Evolutionary conservation across 495 filamentous ascomycete genomes (phyloP), one percentile per base, ranked within the genome.

Genomic region (Podospora sp.): DNA sequence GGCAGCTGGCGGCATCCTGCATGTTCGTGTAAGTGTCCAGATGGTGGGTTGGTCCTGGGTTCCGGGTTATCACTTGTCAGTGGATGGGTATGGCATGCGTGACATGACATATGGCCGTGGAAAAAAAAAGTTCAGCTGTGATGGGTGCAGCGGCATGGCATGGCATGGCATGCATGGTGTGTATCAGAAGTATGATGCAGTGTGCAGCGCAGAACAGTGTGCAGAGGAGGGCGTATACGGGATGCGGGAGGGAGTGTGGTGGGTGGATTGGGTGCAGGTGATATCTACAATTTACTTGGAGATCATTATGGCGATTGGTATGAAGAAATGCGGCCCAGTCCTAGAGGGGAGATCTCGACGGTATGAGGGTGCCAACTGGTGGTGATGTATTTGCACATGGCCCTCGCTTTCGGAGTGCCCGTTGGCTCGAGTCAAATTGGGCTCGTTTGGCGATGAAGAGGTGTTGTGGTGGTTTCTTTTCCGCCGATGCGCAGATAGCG

Each of bases 131-230:
- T 46, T 46, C 40, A 46, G 40, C 40, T 46, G 40, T 46, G 40
- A 46, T 11, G 40, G 14, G 40, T 18, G 40, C 40, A 46, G 5
- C 40, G 9, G 40, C 29, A 33, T 33, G 29, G 8, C 29, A 33
- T 33, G 29, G 8, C 29, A 33, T 33, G 3, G 8, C 29, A 33
- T 33, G 8, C 29, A 33, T 33, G 29, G 29, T 11, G 40, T 46
- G 40, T 46, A 46, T 46, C 40, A 46, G 40, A 46, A 46, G 40
- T 46, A 46, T 46, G 40, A 46, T 46, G 40, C 40, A 46, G 40
- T 2, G 40, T 14, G 40, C 40, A 46, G 40, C 12, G 12, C 40
- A 46, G 40, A 3, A 11, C 40, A 46, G 40, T 18, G 40, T 14
- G 33, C 33, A 36, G 33, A 5, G 33, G 6, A 46, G 40, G 14